Evolutionary conservation across 2,329 filamentous ascomycete species (phyloP).

Genomic region (Hymenoscyphus scutula): DNA sequence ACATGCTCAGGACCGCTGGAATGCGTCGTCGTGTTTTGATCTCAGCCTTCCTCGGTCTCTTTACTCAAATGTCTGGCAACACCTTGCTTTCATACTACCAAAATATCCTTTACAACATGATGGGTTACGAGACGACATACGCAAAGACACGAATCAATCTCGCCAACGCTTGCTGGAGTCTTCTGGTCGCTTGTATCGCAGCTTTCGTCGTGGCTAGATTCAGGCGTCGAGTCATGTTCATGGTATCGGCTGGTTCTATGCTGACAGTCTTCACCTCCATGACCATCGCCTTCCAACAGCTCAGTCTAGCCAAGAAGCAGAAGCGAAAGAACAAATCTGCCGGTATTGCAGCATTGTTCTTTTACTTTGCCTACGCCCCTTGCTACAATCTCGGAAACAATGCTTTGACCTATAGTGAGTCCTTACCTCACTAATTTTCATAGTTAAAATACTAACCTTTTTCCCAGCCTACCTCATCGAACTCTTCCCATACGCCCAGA

Average conservation of each 20-base stretch:
- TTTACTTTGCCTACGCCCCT: slow-evolving; percentile 58
- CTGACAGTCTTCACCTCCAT: slow-evolving; percentile 52
- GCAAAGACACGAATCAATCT: slow-evolving; percentile 48
- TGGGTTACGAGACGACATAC: slow-evolving; percentile 42
- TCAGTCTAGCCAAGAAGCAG: slow-evolving; percentile 38
- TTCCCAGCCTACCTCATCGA: slow-evolving; percentile 51
- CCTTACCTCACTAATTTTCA: too few species aligned
- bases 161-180: slow-evolving; percentile 44
- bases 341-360: slow-evolving; percentile 47
- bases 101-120: slow-evolving; percentile 46
- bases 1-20: slow-evolving; percentile 49
- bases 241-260: slow-evolving; percentile 53
- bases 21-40: slow-evolving; percentile 50
- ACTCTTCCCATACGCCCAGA: slow-evolving; percentile 55
- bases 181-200: slow-evolving; percentile 42
- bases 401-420: slow-evolving; percentile 59
- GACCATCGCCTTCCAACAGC: slow-evolving; percentile 48
- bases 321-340: slow-evolving; percentile 26
- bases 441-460: neutral
- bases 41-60: slow-evolving; percentile 49
- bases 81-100: slow-evolving; percentile 47
- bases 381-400: slow-evolving; percentile 65
- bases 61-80: slow-evolving; percentile 53
- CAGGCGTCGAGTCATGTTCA: slow-evolving; percentile 48
- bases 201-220: slow-evolving; percentile 45